Conservation (phyloP, 2,329 filamentous ascomycete genomes). For the Talaromyces atroroseus region DNA sequence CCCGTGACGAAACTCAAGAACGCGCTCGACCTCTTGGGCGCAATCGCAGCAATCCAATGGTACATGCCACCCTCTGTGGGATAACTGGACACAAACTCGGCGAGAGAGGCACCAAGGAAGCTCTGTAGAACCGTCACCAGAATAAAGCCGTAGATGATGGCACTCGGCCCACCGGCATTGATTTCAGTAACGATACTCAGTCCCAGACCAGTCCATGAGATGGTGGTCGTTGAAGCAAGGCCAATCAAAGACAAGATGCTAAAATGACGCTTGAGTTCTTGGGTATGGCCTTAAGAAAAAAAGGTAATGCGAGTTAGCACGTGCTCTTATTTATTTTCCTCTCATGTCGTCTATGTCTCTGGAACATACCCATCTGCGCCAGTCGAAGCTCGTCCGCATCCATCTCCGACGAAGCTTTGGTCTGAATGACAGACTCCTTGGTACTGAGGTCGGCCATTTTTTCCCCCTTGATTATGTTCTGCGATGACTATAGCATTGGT, state of each 20-base stretch:
- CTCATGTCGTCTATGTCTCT: background rate
- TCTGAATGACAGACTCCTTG: conserved; percentile 14
- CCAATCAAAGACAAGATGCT: conserved; percentile 45
- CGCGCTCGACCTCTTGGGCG: conserved; percentile 35
- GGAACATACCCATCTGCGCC: conserved; percentile 40
- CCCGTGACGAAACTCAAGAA: conserved; percentile 44
- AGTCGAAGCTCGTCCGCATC: conserved; percentile 35
- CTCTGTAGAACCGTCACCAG: conserved; percentile 44
- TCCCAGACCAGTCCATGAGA: conserved; percentile 32
- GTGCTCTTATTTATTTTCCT: conserved; percentile 4
- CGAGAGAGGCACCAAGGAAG: conserved; percentile 43
- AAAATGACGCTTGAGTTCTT: conserved; percentile 47
- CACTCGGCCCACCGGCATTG: conserved; percentile 43
- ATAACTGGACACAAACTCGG: conserved; percentile 46
- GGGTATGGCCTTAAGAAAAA: conserved; percentile 39
- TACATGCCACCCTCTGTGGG: conserved; percentile 49
- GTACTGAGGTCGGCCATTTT: background rate
- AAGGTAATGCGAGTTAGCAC: background rate
- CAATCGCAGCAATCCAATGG: conserved; percentile 47
- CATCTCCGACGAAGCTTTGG: conserved; percentile 23
- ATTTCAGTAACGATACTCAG: conserved; percentile 45
- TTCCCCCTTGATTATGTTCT: background rate
- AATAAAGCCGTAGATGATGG: conserved; percentile 48
- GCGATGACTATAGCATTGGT: background rate
- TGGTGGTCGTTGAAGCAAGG: conserved; percentile 47